Evolutionary conservation across 345 rosid genomes (phyloP), one percentile per base, ranked within the genome.

Genomic region (Citrus hindsii): DNA sequence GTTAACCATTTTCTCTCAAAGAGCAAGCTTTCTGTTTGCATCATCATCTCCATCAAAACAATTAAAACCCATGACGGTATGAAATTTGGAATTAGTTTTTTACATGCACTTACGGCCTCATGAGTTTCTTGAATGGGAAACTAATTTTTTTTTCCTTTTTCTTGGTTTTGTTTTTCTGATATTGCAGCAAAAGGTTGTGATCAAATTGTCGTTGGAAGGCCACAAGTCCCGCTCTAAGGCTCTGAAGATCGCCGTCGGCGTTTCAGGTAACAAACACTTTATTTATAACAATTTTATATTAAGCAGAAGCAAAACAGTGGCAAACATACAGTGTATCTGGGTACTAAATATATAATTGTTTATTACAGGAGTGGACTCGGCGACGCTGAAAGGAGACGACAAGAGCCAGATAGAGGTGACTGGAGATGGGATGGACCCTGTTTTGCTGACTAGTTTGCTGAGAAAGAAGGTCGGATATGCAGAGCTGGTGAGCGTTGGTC

Each of bases 371-470:
- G 92, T 90, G 19, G 79, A 84, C 18, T 84, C 84, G 0, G 90
- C 80, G 40, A 78, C 85, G 12, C 46, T 90, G 73, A 88, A 78
- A 76, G 92, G 90, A 9, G 78, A 78, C 51, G 86, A 83, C 25
- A 79, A 85, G 86, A 84, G 75, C 79, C 86, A 86, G 72, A 88
- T 88, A 42, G 92, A 90, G 77, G 79, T 88, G 9, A 83, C 79
- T 0, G 92, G 92, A 25, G 86, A 84, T 9, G 85, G 80, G 25
- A 80, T 87, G 13, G 88, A 88, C 56, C 42, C 85, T 38, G 88
- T 82, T n/a, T 2, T 35, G 27, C 83, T 88, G 0, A 76, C 84
- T 12, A 69, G 67, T 30, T n/a, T 9, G 76, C 66, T 88, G 3
- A 82, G 89, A 30, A 89, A 84, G 70, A 79, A 74, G 7, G 67